Evolutionary conservation across 2,329 filamentous ascomycete species (phyloP).

Genomic region (Alternaria ethzedia): DNA sequence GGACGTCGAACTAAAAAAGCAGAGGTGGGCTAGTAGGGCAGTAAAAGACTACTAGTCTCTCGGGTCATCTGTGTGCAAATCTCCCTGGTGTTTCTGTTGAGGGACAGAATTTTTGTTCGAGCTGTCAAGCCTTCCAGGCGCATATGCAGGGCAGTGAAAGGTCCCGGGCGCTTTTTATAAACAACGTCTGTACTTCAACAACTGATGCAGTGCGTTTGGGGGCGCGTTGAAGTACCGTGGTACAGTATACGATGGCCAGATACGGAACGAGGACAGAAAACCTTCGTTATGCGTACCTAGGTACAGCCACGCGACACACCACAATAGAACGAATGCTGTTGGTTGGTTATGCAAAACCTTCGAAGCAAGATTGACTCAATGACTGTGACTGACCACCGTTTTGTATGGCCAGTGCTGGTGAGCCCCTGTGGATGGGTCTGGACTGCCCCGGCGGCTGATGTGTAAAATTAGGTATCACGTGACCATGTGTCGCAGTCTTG

Average conservation of each 20-base stretch:
- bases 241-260: not conserved
- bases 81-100: constrained; percentile 15
- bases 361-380: not conserved
- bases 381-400: not conserved
- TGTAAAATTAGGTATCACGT: not conserved
- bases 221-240: not conserved
- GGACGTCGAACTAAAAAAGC: not conserved
- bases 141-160: not conserved
- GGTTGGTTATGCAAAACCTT: not conserved
- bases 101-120: constrained; percentile 8
- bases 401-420: not conserved
- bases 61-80: not conserved
- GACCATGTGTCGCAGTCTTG: not conserved
- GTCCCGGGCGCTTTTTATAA: not conserved
- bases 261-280: not conserved
- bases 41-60: not conserved
- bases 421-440: not conserved
- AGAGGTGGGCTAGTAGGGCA: not conserved
- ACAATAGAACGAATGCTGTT: no score
- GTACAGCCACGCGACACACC: no score
- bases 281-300: not conserved
- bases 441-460: not conserved
- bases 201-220: not conserved
- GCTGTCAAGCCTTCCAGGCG: not conserved
- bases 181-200: not conserved